Evolutionary conservation across 495 filamentous ascomycete genomes (phyloP), one percentile per base, ranked within the genome.

Genomic region (Penicillium goetzii): DNA sequence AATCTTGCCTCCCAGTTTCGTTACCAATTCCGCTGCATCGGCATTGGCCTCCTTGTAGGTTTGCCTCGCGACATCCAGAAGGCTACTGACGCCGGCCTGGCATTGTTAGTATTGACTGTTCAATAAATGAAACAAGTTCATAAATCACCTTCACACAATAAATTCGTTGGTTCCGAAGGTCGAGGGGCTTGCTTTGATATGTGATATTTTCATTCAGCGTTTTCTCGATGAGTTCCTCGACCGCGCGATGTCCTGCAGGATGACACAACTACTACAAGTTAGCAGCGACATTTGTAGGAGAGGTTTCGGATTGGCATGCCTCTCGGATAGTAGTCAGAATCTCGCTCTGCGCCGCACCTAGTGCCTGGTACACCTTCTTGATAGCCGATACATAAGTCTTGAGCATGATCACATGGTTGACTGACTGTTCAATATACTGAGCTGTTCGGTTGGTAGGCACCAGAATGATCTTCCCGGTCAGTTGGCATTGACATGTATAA

Each of bases 141-240:
- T 23, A 19, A 65, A 61, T 67, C 3, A 92, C 92, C 81, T 90
- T 95, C 40, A 99, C 86, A 56, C 95, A 95, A 76, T 96, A 97
- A 14, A 91, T 92, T 53, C 95, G 83, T 73, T 99, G 96, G 67
- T 97, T 96, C 56, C 93, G 85, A 57, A 96, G 79, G 62, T 97
- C 95, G 11, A 98, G 83, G 3, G 95, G 91, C 43, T 87, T 85
- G 54, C 84, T 91, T 64, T 91, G 88, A 68, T 90, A 96, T 4
- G 81, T 83, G 1, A 90, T 89, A 72, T 95, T 89, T 52, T 91
- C 86, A 61, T 98, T 96, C 65, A 99, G 89, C 0, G 86, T 87
- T 30, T 78, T 73, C 52, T 86, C 78, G 58, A 98, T 93, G 3
- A 92, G 67, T 9, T 81, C 72, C 56, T 89, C 78, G 4, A 93